phyloP scores from a whole-genome alignment of 768 basidiomycete species.

The Tricholoma hemisulphureum region DNA sequence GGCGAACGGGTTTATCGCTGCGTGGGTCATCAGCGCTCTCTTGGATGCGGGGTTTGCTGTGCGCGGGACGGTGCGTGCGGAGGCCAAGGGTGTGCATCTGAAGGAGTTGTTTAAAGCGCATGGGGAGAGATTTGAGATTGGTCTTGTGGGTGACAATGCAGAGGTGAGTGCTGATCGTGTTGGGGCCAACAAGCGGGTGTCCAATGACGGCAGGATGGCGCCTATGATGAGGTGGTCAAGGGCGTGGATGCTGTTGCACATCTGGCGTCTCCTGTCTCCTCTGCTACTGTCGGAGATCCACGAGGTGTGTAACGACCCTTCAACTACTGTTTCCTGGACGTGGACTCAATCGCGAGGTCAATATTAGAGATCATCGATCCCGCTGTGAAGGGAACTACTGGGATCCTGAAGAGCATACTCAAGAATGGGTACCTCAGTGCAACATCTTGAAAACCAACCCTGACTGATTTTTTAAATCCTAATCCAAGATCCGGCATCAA shows the following conservation, averaged over 20 bases:
- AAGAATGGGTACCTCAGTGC: background rate
- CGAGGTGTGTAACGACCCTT: background rate
- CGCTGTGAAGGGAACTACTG: conserved; percentile 65
- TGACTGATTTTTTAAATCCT: background rate
- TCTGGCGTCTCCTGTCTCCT: conserved; percentile 61
- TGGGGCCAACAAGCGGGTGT: background rate
- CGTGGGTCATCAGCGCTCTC: conserved; percentile 54
- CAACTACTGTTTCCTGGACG: background rate
- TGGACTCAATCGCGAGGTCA: background rate
- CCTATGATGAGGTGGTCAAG: conserved; percentile 78
- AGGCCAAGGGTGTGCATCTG: conserved; percentile 58
- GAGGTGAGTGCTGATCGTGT: conserved; percentile 21
- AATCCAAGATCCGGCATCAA: conserved; percentile 43
- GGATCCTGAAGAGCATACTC: conserved; percentile 47
- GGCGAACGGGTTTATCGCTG: conserved; percentile 59
- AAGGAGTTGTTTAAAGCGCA: conserved; percentile 49
- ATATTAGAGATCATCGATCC: conserved; percentile 57
- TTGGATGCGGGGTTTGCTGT: conserved; percentile 63
- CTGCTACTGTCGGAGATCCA: conserved; percentile 40
- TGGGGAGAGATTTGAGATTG: conserved; percentile 60
- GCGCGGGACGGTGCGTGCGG: conserved; percentile 64
- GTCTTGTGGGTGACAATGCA: conserved; percentile 67
- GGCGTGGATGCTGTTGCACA: conserved; percentile 73
- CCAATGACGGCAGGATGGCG: conserved; percentile 45
- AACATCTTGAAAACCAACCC: background rate